A percentile compares a stretch with the other conserved stretches of the same genome.
Evolutionary conservation across 192 early-diverging fungal species (phyloP).

Genomic region (Linnemannia schmuckeri): DNA sequence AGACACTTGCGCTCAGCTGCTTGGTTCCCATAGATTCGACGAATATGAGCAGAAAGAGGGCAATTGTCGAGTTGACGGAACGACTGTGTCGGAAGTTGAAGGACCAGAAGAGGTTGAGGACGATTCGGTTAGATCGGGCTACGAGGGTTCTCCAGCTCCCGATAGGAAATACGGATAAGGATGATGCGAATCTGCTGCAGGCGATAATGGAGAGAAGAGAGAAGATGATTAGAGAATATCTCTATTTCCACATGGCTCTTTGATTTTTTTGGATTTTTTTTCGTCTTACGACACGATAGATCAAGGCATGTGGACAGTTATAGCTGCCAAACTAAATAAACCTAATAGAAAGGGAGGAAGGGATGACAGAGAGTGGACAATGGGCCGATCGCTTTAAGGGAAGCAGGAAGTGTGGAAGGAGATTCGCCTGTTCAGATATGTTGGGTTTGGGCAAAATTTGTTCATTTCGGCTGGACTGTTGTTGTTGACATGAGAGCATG

Average conservation of each 20-base stretch:
- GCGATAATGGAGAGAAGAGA: not conserved
- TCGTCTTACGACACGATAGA: not conserved
- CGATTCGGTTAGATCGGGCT: not conserved
- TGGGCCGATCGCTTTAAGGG: not conserved
- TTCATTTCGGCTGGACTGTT: not conserved
- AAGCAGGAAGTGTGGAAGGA: not conserved
- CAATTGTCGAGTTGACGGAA: not conserved
- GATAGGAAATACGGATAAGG: not conserved
- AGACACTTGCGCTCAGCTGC: not conserved
- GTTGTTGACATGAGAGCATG: not conserved
- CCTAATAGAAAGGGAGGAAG: no score
- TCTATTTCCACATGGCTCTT: not conserved
- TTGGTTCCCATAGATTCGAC: not conserved
- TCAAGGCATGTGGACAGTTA: not conserved
- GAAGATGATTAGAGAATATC: not conserved
- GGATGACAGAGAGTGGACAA: not conserved
- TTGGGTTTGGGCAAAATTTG: not conserved
- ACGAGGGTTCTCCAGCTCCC: not conserved
- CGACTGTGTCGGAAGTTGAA: not conserved
- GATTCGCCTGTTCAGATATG: not conserved
- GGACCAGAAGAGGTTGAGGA: not conserved
- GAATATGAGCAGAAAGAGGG: not conserved
- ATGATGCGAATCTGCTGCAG: not conserved
- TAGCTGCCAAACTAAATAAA: not conserved
- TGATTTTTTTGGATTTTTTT: not conserved